These are phyloP conservation scores for Lipomyces starkeyi DNA, from an alignment of 805 yeast genomes.

Conservation along the genomic window DNA sequence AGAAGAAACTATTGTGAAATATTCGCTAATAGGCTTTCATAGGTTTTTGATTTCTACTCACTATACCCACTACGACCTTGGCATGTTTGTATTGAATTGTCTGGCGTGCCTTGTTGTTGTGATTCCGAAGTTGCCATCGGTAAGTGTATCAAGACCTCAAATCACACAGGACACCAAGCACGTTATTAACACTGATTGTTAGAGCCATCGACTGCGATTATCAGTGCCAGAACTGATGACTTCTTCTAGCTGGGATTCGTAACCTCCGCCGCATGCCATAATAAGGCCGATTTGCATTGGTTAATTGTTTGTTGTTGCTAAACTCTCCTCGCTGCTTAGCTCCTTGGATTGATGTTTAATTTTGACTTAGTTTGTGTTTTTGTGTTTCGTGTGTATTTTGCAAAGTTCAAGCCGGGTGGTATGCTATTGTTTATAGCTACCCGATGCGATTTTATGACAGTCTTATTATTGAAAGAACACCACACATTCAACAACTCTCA, in stretches of 20 bases:
- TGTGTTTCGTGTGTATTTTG: conserved; percentile 4
- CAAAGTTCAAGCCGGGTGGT: not conserved
- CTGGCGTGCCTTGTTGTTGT: conserved; percentile 85
- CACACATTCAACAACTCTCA: not conserved
- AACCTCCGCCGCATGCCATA: not conserved
- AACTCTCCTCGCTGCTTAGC: not conserved
- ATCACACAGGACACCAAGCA: not conserved
- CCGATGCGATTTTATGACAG: not conserved
- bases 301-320: not conserved
- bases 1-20: not conserved
- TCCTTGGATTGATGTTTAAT: conserved; percentile 1
- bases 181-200: not conserved
- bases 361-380: conserved; percentile 5
- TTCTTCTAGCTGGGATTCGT: not conserved
- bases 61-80: conserved; percentile 82
- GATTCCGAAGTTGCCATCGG: conserved; percentile 81
- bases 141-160: conserved; percentile 10
- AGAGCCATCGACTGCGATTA: conserved; percentile 38
- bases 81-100: conserved; percentile 77
- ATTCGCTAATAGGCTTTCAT: not conserved
- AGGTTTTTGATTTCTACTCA: conserved; percentile 82
- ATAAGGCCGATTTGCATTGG: not conserved
- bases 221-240: conserved; percentile 33
- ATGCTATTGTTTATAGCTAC: not conserved
- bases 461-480: not conserved